These are phyloP conservation scores for Sporothrix curviconia DNA, from an alignment of 2,329 filamentous ascomycete species.

Conservation along the genomic window DNA sequence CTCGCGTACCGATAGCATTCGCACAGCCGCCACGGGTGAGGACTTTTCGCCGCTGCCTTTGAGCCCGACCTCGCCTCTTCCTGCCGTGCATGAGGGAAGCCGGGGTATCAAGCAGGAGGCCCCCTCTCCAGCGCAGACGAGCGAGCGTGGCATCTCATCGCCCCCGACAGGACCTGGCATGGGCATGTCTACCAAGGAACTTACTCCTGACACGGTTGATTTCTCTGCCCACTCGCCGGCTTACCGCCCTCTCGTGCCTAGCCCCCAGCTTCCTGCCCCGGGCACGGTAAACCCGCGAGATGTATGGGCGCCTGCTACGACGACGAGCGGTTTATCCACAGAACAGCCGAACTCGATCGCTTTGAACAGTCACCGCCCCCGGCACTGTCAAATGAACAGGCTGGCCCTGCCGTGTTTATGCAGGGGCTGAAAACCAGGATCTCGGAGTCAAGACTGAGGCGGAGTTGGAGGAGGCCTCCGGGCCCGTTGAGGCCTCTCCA, in stretches of 20 bases:
- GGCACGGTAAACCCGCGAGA: slow-evolving; percentile 50
- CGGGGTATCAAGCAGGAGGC: slow-evolving; percentile 3
- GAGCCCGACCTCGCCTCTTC: slow-evolving; percentile 20
- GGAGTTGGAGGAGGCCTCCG: neutral
- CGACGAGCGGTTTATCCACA: slow-evolving; percentile 29
- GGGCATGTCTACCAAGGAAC: neutral
- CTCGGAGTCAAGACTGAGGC: neutral
- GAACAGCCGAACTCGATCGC: slow-evolving; percentile 31
- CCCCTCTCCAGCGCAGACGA: neutral
- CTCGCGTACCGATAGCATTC: slow-evolving; percentile 14
- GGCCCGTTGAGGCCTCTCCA: neutral
- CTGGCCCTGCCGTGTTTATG: neutral
- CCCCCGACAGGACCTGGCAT: neutral
- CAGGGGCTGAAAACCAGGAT: neutral
- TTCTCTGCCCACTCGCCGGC: slow-evolving; percentile 18
- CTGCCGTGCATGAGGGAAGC: neutral
- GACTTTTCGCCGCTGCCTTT: slow-evolving; percentile 19
- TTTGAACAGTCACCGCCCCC: slow-evolving; percentile 27
- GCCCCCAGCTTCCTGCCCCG: slow-evolving; percentile 31
- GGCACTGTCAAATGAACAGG: neutral
- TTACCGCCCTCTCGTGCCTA: slow-evolving; percentile 17
- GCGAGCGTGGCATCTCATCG: neutral
- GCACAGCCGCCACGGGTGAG: neutral
- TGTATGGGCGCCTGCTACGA: slow-evolving; percentile 41
- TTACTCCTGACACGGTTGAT: slow-evolving; percentile 18